Evolutionary conservation across 2,329 filamentous ascomycete species (phyloP).

Genomic region (Blastomyces parvus): DNA sequence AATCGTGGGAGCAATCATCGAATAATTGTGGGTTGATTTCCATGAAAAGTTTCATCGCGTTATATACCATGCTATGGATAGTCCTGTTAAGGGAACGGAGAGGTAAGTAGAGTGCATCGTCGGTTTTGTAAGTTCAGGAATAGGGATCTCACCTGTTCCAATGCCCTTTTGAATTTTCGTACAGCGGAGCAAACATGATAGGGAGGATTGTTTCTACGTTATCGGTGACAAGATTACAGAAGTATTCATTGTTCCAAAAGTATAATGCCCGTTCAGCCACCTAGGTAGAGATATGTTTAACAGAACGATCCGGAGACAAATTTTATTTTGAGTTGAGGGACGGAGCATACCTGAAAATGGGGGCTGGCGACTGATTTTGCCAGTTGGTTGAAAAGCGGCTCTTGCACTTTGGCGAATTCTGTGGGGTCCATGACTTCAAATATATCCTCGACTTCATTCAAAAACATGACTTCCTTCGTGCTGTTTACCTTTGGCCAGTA

Average conservation of each 20-base stretch:
- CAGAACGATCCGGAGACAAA: not conserved
- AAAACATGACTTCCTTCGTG: constrained; percentile 99
- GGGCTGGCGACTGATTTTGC: constrained; percentile 97
- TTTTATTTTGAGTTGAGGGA: not conserved
- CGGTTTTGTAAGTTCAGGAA: not conserved
- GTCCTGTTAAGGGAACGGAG: constrained; percentile 50
- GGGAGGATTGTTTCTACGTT: constrained; percentile 97
- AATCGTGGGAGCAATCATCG: constrained; percentile 96
- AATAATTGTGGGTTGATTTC: constrained; percentile 98
- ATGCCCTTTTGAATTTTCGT: constrained; percentile 97
- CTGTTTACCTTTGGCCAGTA: constrained; percentile 99
- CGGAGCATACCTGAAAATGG: constrained; percentile 67
- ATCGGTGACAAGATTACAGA: constrained; percentile 97
- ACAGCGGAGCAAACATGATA: constrained; percentile 98
- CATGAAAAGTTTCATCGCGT: constrained; percentile 99
- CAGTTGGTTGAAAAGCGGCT: constrained; percentile 91
- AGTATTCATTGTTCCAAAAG: constrained; percentile 99
- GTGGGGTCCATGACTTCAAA: constrained; percentile 99
- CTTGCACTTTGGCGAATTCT: constrained; percentile 97
- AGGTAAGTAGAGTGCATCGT: constrained; percentile 8
- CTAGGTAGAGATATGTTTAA: constrained; percentile 28
- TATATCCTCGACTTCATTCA: constrained; percentile 98
- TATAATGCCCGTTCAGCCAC: constrained; percentile 94
- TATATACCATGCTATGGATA: constrained; percentile 99
- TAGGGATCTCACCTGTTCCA: constrained; percentile 73